Conservation (phyloP, 2,329 filamentous ascomycete species). For the Pyrenophora graminea region DNA sequence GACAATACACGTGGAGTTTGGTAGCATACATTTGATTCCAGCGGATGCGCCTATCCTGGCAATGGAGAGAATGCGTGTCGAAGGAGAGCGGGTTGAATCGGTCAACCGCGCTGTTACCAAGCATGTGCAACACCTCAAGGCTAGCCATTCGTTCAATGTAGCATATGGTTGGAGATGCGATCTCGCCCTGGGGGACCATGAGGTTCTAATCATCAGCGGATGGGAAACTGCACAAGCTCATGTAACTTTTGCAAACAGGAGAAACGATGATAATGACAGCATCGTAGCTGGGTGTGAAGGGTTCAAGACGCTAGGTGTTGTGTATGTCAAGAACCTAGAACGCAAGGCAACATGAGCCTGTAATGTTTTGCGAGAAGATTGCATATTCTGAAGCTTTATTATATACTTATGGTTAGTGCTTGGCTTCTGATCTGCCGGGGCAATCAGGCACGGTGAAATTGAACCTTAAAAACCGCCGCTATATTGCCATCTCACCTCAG, state of each 20-base stretch:
- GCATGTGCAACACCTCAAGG: conserved; percentile 20
- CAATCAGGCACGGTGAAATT: too few species aligned
- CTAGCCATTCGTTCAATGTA: conserved; percentile 21
- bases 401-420: too few species aligned
- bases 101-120: conserved; percentile 18
- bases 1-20: conserved; percentile 33
- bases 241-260: conserved; percentile 16
- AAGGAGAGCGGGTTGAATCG: conserved; percentile 14
- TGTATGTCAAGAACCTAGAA: conserved; percentile 29
- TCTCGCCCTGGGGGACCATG: conserved; percentile 22
- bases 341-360: conserved; percentile 3
- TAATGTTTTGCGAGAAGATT: too few species aligned
- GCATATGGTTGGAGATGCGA: conserved; percentile 34
- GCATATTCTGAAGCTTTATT: too few species aligned
- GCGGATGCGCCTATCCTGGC: conserved; percentile 33
- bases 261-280: conserved; percentile 7
- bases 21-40: conserved; percentile 25
- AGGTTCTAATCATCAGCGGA: conserved; percentile 32
- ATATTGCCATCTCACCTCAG: too few species aligned
- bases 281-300: conserved; percentile 4
- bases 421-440: too few species aligned
- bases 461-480: too few species aligned
- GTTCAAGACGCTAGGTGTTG: conserved; percentile 20
- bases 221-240: conserved; percentile 24
- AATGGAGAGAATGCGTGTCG: conserved; percentile 27